Base-by-base conservation (phyloP, 768 basidiomycete species). In the Collybia sordida region DNA sequence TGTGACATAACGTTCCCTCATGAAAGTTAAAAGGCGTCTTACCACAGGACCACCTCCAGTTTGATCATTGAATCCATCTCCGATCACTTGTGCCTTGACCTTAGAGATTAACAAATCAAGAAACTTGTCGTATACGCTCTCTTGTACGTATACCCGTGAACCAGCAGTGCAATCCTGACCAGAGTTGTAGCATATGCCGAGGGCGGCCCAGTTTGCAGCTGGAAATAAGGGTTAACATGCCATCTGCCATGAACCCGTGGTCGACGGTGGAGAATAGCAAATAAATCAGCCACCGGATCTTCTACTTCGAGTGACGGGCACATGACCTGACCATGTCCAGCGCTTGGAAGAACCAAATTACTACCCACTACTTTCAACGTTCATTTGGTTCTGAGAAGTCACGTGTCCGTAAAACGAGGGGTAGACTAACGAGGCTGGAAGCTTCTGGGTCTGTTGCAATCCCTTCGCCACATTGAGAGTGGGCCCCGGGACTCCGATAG, bases 101-200 rank as follows among this genome's bases (percentile, higher is more conserved):
- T 86, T 86, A 18, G 72, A 68, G 11, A 86, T 79, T 35, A 93
- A 70, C 46, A 85, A 56, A 23, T 74, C 66, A 24, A 95, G 60
- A 65, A 97, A 95, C 64, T 83, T 85, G 64, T 97, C 91, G 64
- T 97, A 90, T 45, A 95, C 77, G 19, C 79, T 78, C 46, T 93
- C 88, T 63, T 98, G 93, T 18, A 93, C 92, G 63, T 90, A 93
- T 31, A 94, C 71, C 12, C 95, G 82, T 27, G 93, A 95, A 35
- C 95, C 93, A 19, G 93, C 93, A 3, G 90, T 92, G 67, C 95
- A 97, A 63, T 93, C 90, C 68, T 96, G 91, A n/a, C 92, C 91
- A 28, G 88, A 83, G 59, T 92, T 92, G 69, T 90, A 93, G 58
- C 86, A 85, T 49, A 94, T 87, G 18, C 93, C 93, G 19, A 94